Evolutionary conservation across 2,329 filamentous ascomycete genomes (phyloP).

Genomic region (Exophiala dermatitidis): DNA sequence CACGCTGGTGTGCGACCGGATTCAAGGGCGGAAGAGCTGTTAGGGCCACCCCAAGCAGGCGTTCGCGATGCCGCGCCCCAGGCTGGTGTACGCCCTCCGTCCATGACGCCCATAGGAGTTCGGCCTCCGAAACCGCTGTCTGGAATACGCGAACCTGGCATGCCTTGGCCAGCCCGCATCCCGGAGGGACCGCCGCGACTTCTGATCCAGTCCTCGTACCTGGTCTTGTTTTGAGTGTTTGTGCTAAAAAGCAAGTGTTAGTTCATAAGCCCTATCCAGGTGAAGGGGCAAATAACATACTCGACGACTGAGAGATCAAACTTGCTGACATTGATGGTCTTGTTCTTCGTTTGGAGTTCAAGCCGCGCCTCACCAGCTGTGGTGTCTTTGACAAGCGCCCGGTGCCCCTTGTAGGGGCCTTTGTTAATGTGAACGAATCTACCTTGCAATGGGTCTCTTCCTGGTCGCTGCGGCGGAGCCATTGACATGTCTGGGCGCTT

Average conservation of each 20-base stretch:
- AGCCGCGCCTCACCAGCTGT: slow-evolving; percentile 80
- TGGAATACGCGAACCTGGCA: slow-evolving; percentile 37
- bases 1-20: slow-evolving; percentile 46
- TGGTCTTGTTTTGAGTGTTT: slow-evolving; percentile 22
- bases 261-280: slow-evolving; percentile 10
- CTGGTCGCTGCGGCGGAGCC: slow-evolving; percentile 65
- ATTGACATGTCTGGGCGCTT: slow-evolving; percentile 42
- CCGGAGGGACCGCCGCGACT: slow-evolving; percentile 21
- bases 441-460: slow-evolving; percentile 75
- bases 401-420: slow-evolving; percentile 82
- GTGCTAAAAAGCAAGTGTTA: slow-evolving; percentile 20
- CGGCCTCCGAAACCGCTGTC: slow-evolving; percentile 59
- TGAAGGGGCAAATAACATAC: slow-evolving; percentile 39
- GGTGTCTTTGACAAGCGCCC: slow-evolving; percentile 93
- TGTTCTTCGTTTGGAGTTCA: slow-evolving; percentile 89
- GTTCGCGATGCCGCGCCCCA: slow-evolving; percentile 57
- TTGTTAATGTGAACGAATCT: slow-evolving; percentile 85
- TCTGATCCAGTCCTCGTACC: slow-evolving; percentile 23
- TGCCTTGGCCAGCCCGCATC: slow-evolving; percentile 20
- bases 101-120: slow-evolving; percentile 57
- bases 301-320: slow-evolving; percentile 80
- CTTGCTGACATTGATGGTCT: slow-evolving; percentile 78
- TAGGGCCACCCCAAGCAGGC: slow-evolving; percentile 27
- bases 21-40: slow-evolving; percentile 19
- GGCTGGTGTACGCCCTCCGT: slow-evolving; percentile 65